A percentile compares a stretch with the other conserved stretches of the same genome.
Evolutionary conservation across 768 basidiomycete genomes (phyloP).

Genomic region (Mycena vulgaris): DNA sequence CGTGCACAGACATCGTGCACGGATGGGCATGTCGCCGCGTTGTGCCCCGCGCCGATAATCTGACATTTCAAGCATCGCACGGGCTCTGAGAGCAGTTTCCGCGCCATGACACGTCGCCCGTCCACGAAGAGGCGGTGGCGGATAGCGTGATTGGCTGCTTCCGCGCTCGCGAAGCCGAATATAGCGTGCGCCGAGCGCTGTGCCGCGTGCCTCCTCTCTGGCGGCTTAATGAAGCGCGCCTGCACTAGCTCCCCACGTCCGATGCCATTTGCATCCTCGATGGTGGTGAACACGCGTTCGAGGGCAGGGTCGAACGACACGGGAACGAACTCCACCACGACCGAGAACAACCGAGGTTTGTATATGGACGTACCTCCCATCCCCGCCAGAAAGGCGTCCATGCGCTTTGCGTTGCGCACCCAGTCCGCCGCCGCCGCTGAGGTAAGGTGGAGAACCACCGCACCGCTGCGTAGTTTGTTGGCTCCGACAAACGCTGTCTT

Average conservation of each 20-base stretch:
- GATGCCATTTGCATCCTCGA: conserved; percentile 40
- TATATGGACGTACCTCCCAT: conserved; percentile 32
- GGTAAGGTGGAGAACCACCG: conserved; percentile 36
- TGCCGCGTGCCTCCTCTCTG: conserved; percentile 12
- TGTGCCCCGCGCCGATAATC: conserved; percentile 23
- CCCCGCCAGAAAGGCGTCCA: conserved; percentile 26
- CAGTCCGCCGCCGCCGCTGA: conserved; percentile 33
- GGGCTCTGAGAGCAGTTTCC: conserved; percentile 38
- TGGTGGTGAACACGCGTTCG: neutral
- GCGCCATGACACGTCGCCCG: conserved; percentile 1
- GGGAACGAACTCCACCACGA: conserved; percentile 44
- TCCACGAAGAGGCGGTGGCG: conserved; percentile 20
- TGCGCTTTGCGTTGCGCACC: conserved; percentile 21
- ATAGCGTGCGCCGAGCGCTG: conserved; percentile 46
- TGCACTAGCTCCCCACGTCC: conserved; percentile 9
- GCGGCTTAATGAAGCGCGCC: conserved; percentile 48
- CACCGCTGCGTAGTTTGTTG: too few species aligned
- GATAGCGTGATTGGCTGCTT: conserved; percentile 36
- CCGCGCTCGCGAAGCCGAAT: conserved; percentile 33
- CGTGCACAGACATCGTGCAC: conserved; percentile 32
- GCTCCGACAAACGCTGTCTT: too few species aligned
- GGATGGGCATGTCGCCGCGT: conserved; percentile 35
- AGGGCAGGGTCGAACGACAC: conserved; percentile 32
- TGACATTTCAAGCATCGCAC: conserved; percentile 39
- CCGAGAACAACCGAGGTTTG: conserved; percentile 11